A percentile compares a stretch with the other conserved stretches of the same genome.
Evolutionary conservation across 441 rosid species (phyloP).

Genomic region (Mallotus repandus): DNA sequence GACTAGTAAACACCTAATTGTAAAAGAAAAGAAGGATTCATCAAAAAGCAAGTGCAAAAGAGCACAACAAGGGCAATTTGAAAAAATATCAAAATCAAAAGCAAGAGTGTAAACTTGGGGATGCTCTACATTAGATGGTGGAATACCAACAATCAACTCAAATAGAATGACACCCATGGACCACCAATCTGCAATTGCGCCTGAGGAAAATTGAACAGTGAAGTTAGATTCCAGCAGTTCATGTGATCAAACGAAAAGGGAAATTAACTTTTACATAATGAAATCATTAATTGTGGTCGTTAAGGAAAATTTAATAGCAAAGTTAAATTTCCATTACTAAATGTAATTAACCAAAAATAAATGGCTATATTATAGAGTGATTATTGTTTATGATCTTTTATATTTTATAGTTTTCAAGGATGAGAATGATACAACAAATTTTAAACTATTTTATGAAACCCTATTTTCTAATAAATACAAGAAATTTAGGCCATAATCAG

Average conservation of each 20-base stretch:
- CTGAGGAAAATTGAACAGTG: constrained; percentile 44
- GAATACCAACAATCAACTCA: constrained; percentile 96
- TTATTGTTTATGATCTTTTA: too few species aligned
- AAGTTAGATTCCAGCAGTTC: constrained; percentile 8
- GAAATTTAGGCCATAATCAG: too few species aligned
- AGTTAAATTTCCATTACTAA: neutral
- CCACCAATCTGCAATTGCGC: constrained; percentile 99
- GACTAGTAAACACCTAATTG: too few species aligned
- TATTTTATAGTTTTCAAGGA: too few species aligned
- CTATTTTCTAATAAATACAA: too few species aligned
- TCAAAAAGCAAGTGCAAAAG: constrained; percentile 8
- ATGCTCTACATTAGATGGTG: constrained; percentile 98
- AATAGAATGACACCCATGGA: constrained; percentile 96
- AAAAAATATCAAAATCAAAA: constrained; percentile 16
- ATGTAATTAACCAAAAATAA: neutral
- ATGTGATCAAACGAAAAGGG: constrained; percentile 13
- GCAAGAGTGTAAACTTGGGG: constrained; percentile 66
- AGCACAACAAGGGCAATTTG: constrained; percentile 9
- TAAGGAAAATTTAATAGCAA: neutral
- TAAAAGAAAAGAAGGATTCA: neutral
- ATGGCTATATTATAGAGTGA: too few species aligned
- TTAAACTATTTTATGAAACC: too few species aligned
- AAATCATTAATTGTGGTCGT: too few species aligned
- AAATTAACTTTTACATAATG: neutral
- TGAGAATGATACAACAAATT: too few species aligned